Evolutionary conservation across 805 yeast genomes (phyloP), one percentile per base, ranked within the genome.

Genomic region (Monosporozyma servazzii): DNA sequence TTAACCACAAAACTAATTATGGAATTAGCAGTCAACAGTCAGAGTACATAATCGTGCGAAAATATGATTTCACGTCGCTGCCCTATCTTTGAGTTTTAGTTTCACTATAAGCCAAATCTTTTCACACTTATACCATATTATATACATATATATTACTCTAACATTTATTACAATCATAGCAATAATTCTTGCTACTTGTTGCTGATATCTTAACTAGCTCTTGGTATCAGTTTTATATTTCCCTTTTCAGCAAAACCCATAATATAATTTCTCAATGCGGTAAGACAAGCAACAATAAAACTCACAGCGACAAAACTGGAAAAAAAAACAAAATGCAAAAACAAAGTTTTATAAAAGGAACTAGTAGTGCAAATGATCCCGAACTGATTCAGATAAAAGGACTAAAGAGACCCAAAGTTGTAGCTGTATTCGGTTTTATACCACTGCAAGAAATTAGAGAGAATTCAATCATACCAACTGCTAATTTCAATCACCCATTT

Each of bases 21-120:
- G 96, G 98, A 91, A 68, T 75, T 91, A 57, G 99, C 99, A 0
- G 98, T 93, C 17, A 93, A 91, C 64, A 82, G 91, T 62, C 96
- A 88, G 54, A 69, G 71, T 17, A 69, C 67, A 11, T 71, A 51
- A 52, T 30, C 10, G 29, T 15, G 27, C 7, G 27, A 25, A 25
- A 25, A 5, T 5, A 25, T 7, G 5, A 5, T 25, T 25, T 25
- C 27, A 25, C 27, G 27, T 25, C 7, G 27, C 7, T 25, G 27
- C 27, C 7, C 27, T 5, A 25, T 25, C 27, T 5, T 25, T 7
- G 7, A 25, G 27, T 25, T 33, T 33, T 11, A 13, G 37, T 5
- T 15, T 25, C 27, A 25, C 27, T 25, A 25, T 7, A 25, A 25
- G 27, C 27, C 27, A 25, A 25, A 25, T 25, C 5, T 25, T 25